Evolutionary conservation across 2,329 filamentous ascomycete species (phyloP).

Genomic region (Ilyonectria destructans): DNA sequence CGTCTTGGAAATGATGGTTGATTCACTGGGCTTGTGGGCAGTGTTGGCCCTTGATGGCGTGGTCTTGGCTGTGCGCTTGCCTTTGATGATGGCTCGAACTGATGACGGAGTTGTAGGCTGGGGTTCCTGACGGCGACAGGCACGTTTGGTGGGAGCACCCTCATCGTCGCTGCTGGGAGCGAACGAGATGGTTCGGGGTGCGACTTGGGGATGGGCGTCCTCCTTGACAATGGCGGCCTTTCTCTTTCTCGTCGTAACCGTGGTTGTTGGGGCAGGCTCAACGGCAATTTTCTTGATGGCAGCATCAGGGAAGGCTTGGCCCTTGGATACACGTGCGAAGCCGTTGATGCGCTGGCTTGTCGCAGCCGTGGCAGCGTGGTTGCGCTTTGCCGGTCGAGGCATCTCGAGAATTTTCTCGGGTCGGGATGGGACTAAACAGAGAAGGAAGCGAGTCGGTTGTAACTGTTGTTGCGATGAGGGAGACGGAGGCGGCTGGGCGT

Average conservation of each 20-base stretch:
- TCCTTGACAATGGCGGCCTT: conserved; percentile 53
- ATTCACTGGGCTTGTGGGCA: conserved; percentile 52
- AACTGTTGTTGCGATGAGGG: conserved; percentile 8
- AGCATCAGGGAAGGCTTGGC: conserved; percentile 44
- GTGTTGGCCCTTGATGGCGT: conserved; percentile 49
- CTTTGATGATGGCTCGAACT: conserved; percentile 42
- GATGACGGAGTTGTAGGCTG: conserved; percentile 18
- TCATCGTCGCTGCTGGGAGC: conserved; percentile 56
- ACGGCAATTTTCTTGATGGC: conserved; percentile 55
- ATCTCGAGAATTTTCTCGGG: conserved; percentile 33
- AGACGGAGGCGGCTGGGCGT: background rate
- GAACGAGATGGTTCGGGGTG: conserved; percentile 52
- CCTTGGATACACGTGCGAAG: conserved; percentile 67
- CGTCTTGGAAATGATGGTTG: conserved; percentile 53
- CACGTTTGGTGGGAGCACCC: conserved; percentile 45
- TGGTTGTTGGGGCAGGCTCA: conserved; percentile 41
- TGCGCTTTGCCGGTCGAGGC: conserved; percentile 49
- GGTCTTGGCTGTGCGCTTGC: conserved; percentile 53
- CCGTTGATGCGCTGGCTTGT: conserved; percentile 56
- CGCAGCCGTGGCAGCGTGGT: conserved; percentile 40
- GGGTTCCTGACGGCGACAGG: conserved; percentile 49
- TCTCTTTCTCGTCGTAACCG: conserved; percentile 54
- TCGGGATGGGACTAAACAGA: conserved; percentile 10
- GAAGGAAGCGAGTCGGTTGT: conserved; percentile 17
- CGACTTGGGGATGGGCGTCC: conserved; percentile 47